Percentiles rank a stretch among this genome's conserved stretches.
phyloP scores from a whole-genome alignment of 2,329 filamentous ascomycete genomes.

The Balansia obtecta region DNA sequence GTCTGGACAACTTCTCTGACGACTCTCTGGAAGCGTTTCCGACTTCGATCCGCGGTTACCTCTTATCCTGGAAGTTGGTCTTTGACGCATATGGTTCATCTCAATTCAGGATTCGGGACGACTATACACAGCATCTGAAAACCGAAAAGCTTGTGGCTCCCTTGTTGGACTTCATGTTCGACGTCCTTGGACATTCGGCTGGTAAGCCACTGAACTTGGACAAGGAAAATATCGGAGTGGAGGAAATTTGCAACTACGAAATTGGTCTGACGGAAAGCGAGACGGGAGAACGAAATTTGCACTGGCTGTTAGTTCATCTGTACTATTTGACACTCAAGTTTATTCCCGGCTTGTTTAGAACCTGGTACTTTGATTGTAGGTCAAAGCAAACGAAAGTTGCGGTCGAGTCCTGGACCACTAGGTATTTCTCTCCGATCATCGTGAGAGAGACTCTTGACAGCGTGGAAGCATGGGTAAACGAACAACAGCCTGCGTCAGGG shows the following conservation, averaged over 20 bases:
- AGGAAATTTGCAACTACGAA: constrained; percentile 44
- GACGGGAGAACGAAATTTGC: constrained; percentile 57
- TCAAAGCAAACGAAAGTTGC: constrained; percentile 69
- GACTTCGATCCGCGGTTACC: constrained; percentile 59
- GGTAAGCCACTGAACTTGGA: constrained; percentile 65
- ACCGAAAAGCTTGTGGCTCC: constrained; percentile 54
- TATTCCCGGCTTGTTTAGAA: constrained; percentile 64
- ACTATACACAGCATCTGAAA: constrained; percentile 72
- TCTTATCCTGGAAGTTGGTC: constrained; percentile 79
- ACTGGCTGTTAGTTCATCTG: constrained; percentile 74
- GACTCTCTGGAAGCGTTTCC: constrained; percentile 58
- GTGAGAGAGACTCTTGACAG: constrained; percentile 53
- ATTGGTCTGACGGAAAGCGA: constrained; percentile 42
- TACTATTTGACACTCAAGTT: constrained; percentile 74
- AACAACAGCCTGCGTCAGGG: constrained; percentile 32
- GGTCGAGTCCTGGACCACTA: constrained; percentile 76
- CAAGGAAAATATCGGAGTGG: constrained; percentile 45
- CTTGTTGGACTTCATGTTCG: constrained; percentile 69
- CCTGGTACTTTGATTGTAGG: constrained; percentile 73
- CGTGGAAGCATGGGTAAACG: constrained; percentile 53
- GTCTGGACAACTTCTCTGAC: constrained; percentile 52
- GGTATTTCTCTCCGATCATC: constrained; percentile 63
- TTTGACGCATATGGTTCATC: constrained; percentile 75
- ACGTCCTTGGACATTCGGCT: constrained; percentile 68
- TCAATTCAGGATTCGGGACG: constrained; percentile 68